Evolutionary conservation across 2,329 filamentous ascomycete genomes (phyloP).

Genomic region (Corniculantispora saksenae): DNA sequence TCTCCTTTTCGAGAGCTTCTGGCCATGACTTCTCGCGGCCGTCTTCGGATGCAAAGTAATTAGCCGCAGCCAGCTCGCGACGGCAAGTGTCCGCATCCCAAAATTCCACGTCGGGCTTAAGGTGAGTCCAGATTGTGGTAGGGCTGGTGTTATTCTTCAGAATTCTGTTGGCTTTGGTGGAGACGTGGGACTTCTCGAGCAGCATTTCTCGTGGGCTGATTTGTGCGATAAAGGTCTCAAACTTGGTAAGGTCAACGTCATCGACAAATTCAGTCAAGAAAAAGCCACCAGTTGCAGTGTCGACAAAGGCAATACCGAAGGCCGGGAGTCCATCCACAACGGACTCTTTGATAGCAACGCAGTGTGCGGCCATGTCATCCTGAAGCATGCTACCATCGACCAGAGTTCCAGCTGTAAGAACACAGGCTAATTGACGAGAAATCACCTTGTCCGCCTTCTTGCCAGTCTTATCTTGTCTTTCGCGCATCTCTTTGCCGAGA

Average conservation of each 20-base stretch:
- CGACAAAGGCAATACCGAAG: slow-evolving; percentile 92
- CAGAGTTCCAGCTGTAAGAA: slow-evolving; percentile 87
- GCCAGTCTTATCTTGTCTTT: slow-evolving; percentile 65
- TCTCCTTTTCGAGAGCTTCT: slow-evolving; percentile 67
- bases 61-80: slow-evolving; percentile 75
- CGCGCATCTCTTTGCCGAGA: slow-evolving; percentile 97
- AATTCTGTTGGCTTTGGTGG: slow-evolving; percentile 86
- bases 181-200: slow-evolving; percentile 83
- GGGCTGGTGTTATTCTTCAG: slow-evolving; percentile 93
- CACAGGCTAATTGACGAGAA: slow-evolving; percentile 82
- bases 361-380: slow-evolving; percentile 96
- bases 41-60: slow-evolving; percentile 71
- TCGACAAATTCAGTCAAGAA: slow-evolving; percentile 90
- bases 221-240: slow-evolving; percentile 95
- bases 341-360: slow-evolving; percentile 88
- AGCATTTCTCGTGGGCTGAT: slow-evolving; percentile 85
- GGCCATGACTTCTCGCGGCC: slow-evolving; percentile 71
- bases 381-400: slow-evolving; percentile 97
- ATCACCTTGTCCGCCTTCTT: slow-evolving; percentile 93
- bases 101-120: slow-evolving; percentile 87
- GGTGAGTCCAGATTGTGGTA: slow-evolving; percentile 91
- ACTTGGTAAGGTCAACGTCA: slow-evolving; percentile 90
- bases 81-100: slow-evolving; percentile 82
- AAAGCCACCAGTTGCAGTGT: slow-evolving; percentile 94
- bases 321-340: slow-evolving; percentile 72